Percentiles rank a stretch among this genome's conserved stretches.
Conservation (phyloP, 257 asterid species). For the Gynochthodes officinalis region DNA sequence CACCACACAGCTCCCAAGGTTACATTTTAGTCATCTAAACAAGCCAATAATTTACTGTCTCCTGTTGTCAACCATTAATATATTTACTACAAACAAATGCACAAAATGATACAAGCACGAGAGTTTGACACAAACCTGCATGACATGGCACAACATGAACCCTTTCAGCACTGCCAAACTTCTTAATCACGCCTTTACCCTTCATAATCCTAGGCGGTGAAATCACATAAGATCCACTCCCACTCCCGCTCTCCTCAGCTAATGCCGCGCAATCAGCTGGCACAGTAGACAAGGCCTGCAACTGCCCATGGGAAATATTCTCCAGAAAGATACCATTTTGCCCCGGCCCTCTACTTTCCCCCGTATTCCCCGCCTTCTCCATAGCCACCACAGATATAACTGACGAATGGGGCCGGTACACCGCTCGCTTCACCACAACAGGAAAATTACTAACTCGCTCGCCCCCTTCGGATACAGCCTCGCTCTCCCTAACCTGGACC, state of each 20-base stretch:
- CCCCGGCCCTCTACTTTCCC: slow-evolving; percentile 54
- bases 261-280: slow-evolving; percentile 57
- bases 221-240: slow-evolving; percentile 67
- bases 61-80: background rate
- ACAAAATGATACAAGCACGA: background rate
- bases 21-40: background rate
- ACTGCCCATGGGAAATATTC: slow-evolving; percentile 89
- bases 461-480: slow-evolving; percentile 51
- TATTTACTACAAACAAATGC: background rate
- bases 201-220: slow-evolving; percentile 67
- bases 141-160: slow-evolving; percentile 82
- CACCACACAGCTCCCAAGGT: background rate
- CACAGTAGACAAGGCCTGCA: slow-evolving; percentile 72
- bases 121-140: slow-evolving; percentile 51
- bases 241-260: slow-evolving; percentile 49
- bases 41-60: background rate
- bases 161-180: slow-evolving; percentile 76
- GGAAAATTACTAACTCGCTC: slow-evolving; percentile 67
- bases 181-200: slow-evolving; percentile 71
- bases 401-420: slow-evolving; percentile 75
- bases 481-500: slow-evolving; percentile 52
- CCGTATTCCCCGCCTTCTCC: slow-evolving; percentile 60
- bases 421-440: slow-evolving; percentile 54
- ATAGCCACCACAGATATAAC: slow-evolving; percentile 53
- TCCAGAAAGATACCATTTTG: slow-evolving; percentile 56